phyloP scores from a whole-genome alignment of 768 basidiomycete species.

The Phanerochaete carnosa region DNA sequence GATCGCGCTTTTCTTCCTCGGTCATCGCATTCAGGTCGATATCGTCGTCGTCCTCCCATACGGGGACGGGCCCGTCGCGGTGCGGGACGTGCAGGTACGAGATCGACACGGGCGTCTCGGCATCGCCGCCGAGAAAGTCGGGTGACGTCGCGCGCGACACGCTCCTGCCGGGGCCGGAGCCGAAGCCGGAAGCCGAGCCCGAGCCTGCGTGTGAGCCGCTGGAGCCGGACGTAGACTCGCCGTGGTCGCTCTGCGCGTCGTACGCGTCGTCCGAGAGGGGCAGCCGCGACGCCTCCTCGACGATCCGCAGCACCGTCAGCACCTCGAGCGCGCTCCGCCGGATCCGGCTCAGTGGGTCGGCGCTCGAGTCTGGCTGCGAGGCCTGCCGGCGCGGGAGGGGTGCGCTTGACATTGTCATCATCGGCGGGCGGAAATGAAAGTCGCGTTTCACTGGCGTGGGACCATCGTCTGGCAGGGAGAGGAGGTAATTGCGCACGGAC shows the following conservation, averaged over 20 bases:
- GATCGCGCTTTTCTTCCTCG: slow-evolving; percentile 55
- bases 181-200: slow-evolving; percentile 5
- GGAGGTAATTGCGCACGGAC: slow-evolving; percentile 78
- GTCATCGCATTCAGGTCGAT: slow-evolving; percentile 43
- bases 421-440: slow-evolving; percentile 50
- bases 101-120: slow-evolving; percentile 62
- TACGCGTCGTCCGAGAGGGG: slow-evolving; percentile 82
- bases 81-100: slow-evolving; percentile 70
- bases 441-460: slow-evolving; percentile 29
- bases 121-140: slow-evolving; percentile 8
- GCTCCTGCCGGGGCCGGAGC: slow-evolving; percentile 13
- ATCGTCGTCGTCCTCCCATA: slow-evolving; percentile 77
- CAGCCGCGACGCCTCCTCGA: slow-evolving; percentile 77
- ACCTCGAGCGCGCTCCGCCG: slow-evolving; percentile 82
- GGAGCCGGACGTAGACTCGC: slow-evolving; percentile 36
- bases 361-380: slow-evolving; percentile 31
- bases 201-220: slow-evolving; percentile 10
- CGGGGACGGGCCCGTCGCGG: slow-evolving; percentile 59
- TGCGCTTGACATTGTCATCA: not conserved
- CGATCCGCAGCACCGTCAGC: slow-evolving; percentile 67
- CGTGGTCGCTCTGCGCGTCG: slow-evolving; percentile 73
- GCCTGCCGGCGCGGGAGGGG: slow-evolving; percentile 37
- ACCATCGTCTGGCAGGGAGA: slow-evolving; percentile 77
- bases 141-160: slow-evolving; percentile 47
- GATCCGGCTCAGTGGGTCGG: slow-evolving; percentile 66